Conservation (phyloP, 805 yeast genomes). For the Clavispora asparagi region DNA sequence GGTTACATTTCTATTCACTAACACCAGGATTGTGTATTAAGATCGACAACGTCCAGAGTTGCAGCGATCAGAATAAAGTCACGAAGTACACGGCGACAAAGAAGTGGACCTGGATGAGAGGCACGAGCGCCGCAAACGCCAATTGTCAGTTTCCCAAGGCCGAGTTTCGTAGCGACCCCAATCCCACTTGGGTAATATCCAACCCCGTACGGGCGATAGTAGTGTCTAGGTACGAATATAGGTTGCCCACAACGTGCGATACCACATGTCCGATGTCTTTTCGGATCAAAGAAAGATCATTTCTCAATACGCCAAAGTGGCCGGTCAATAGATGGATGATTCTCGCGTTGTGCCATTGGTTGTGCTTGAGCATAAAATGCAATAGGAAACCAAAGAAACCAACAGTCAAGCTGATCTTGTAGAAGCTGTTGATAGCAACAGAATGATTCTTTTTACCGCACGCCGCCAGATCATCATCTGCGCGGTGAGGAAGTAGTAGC, state of each 20-base stretch:
- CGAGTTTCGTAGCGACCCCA: slow-evolving; percentile 28
- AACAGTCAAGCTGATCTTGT: slow-evolving; percentile 31
- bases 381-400: slow-evolving; percentile 36
- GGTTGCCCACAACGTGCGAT: slow-evolving; percentile 9
- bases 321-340: slow-evolving; percentile 2
- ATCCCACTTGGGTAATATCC: slow-evolving; percentile 26
- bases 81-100: neutral
- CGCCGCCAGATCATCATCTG: neutral
- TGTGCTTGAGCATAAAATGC: slow-evolving; percentile 28
- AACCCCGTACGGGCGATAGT: slow-evolving; percentile 15
- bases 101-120: neutral
- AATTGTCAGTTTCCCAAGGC: slow-evolving; percentile 12
- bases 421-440: slow-evolving; percentile 15
- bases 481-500: neutral
- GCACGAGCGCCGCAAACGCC: neutral
- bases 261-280: neutral
- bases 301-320: slow-evolving; percentile 1
- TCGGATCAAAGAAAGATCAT: neutral
- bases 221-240: slow-evolving; percentile 12
- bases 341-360: slow-evolving; percentile 8
- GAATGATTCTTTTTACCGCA: slow-evolving; percentile 3
- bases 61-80: neutral
- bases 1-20: neutral
- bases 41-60: neutral
- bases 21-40: neutral